Base-by-base conservation (phyloP, 164 flowering plant species). In the Litsea cubeba region DNA sequence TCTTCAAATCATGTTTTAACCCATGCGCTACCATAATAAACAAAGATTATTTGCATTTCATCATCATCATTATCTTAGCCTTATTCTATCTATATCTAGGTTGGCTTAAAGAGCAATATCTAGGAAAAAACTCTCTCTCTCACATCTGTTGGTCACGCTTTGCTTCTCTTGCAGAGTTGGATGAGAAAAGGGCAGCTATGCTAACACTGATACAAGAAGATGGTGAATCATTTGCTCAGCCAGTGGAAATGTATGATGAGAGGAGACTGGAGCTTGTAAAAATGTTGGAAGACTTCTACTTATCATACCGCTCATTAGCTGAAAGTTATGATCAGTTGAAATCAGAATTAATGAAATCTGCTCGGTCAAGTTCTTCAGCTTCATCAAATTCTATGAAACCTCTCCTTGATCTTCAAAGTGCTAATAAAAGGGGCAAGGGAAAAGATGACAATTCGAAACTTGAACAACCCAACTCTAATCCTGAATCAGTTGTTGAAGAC, bases 271-370 rank as follows among this genome's bases (percentile, higher is more conserved):
- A 77, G 64, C 78, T 80, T 1, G 54, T 76, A 15, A 72, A 78
- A 70, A 73, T 78, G 83, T 75, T 85, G 46, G 81, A 83, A 79
- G 83, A 87, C 22, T 63, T 87, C 64, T 74, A 76, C 50, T 54
- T 32, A 49, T 82, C 84, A 14, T 83, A 75, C 65, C 72, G 76
- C 24, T 72, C 78, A 18, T 76, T 85, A 32, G 85, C 87, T 1
- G 79, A 78, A 75, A 72, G 73, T 14, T 78, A 79, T 24, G 82
- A 82, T 17, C 78, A 72, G 69, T 68, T 82, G 62, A 79, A 74
- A 40, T 64, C 75, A 50, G 68, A 78, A 57, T 28, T 69, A 22
- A 18, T 30, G 62, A 64, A 62, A 50, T 17, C 23, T 1, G 50
- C 57, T 3, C 63, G 24, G 8, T 64, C 74, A 6, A 71, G 69